Evolutionary conservation across 805 yeast species (phyloP), one percentile per base, ranked within the genome.

Genomic region (Ogataea thermomethanolica): DNA sequence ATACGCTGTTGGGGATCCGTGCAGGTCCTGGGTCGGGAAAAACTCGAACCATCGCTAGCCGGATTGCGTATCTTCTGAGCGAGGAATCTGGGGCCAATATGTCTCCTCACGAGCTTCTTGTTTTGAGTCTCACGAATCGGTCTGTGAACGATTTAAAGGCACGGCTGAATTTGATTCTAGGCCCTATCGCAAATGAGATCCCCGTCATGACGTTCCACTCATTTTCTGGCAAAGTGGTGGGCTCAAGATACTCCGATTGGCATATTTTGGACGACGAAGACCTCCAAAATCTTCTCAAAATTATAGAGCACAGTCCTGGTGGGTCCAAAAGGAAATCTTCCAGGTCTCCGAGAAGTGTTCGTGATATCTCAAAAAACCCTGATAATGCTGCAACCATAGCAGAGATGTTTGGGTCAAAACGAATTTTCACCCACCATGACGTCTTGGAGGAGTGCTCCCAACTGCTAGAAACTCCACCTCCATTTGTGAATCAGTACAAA

Each of bases 1-100:
- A 64, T 12, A 59, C 67, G 7, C 60, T 80, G 0, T 56, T 83
- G 5, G 67, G 74, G 26, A 66, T 83, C 1, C 63, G 69, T 7
- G 84, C 89, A 0, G 88, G 88, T 0, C 88, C 90, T 0, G 89
- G 90, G 4, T 73, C 84, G 7, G 90, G 91, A 2, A 83, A 83
- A 52, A 81, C 89, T 0, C 63, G 66, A 25, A 81, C 88, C 0
- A 49, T 83, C 23, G 71, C 77, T 4, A 65, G 70, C 23, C 66
- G 84, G 44, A 66, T 83, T 0, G 73, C 73, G 2, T 65, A 71
- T 43, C 46, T 79, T 46, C 51, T 82, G 4, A 52, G 54, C 33
- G 45, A 56, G 1, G 43, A 62, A 9, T 56, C 50, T 8, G 42
- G 52, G 3, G 44, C 49, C 4, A 59, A 59, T 2, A 50, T 76